Percentiles rank a stretch among this genome's conserved stretches.
These are phyloP conservation scores for Metarhizium anisopliae DNA, from an alignment of 2,329 filamentous ascomycete species.

Conservation along the genomic window DNA sequence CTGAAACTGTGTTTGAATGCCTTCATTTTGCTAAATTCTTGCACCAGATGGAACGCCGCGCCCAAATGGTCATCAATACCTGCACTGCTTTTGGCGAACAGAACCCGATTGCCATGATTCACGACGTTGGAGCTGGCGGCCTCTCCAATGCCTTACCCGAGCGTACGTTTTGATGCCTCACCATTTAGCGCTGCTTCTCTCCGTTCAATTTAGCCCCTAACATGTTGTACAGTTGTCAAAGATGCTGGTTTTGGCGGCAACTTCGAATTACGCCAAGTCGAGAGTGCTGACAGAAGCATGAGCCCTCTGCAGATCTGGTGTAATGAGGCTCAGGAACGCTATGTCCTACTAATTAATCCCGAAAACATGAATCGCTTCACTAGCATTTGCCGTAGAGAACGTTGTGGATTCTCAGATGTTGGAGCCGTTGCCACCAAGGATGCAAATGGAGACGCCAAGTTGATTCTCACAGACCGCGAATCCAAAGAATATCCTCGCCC, in stretches of 20 bases:
- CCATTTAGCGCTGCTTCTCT: neutral
- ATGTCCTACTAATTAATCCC: constrained; percentile 80
- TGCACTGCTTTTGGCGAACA: constrained; percentile 76
- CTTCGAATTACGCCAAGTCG: constrained; percentile 90
- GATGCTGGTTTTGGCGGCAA: constrained; percentile 85
- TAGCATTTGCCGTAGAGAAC: constrained; percentile 65
- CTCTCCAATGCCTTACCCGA: constrained; percentile 69
- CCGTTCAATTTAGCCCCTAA: neutral
- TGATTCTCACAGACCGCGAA: constrained; percentile 76
- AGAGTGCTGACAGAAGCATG: constrained; percentile 84
- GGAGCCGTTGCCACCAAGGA: constrained; percentile 61
- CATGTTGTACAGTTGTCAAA: constrained; percentile 52
- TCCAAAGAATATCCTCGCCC: constrained; percentile 65
- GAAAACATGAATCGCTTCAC: constrained; percentile 71
- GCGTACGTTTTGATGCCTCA: constrained; percentile 17
- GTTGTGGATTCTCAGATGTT: constrained; percentile 88
- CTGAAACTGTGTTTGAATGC: neutral
- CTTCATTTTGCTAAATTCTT: neutral
- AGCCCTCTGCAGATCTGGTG: constrained; percentile 97
- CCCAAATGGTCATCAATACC: constrained; percentile 96
- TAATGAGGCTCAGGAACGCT: constrained; percentile 92
- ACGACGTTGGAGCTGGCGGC: constrained; percentile 93
- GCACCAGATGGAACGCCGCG: constrained; percentile 67
- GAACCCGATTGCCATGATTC: constrained; percentile 92
- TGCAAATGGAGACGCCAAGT: constrained; percentile 54